These are phyloP conservation scores for Melanomma pulvis-pyrius DNA, from an alignment of 495 filamentous ascomycete species.

Conservation along the genomic window DNA sequence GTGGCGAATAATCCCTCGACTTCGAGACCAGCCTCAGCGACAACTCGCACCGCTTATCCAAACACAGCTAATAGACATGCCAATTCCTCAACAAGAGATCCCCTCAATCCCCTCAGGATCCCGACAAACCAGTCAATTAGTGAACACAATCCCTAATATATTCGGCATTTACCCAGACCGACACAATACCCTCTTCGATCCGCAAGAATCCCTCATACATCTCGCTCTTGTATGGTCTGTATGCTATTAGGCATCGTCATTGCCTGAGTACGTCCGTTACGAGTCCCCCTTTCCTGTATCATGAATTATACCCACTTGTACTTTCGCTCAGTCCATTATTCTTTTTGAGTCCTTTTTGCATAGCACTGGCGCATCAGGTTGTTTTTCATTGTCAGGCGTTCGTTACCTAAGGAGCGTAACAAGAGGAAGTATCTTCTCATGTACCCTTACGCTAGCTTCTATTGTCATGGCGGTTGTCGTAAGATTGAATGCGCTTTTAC, in stretches of 20 bases:
- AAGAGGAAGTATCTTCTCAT: neutral
- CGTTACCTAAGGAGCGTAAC: neutral
- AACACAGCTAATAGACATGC: neutral
- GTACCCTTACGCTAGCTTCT: neutral
- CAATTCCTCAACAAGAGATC: neutral
- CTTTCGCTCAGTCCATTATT: neutral
- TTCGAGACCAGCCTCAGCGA: neutral
- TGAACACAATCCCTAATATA: neutral
- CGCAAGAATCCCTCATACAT: neutral
- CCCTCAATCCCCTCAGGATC: neutral
- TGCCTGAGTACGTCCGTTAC: too few species aligned
- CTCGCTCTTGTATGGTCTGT: too few species aligned
- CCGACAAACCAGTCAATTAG: neutral
- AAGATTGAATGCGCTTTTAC: too few species aligned
- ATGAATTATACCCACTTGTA: neutral
- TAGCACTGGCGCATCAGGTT: neutral
- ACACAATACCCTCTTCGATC: neutral
- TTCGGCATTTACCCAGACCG: neutral
- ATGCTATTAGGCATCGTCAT: too few species aligned
- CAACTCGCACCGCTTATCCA: neutral
- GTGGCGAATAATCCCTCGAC: neutral
- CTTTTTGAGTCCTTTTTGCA: neutral
- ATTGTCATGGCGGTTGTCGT: too few species aligned
- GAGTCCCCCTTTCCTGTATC: neutral
- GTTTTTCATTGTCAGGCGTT: neutral